phyloP scores from a whole-genome alignment of 1,284 basidiomycete species.

The Fistulinella cinereoalba region DNA sequence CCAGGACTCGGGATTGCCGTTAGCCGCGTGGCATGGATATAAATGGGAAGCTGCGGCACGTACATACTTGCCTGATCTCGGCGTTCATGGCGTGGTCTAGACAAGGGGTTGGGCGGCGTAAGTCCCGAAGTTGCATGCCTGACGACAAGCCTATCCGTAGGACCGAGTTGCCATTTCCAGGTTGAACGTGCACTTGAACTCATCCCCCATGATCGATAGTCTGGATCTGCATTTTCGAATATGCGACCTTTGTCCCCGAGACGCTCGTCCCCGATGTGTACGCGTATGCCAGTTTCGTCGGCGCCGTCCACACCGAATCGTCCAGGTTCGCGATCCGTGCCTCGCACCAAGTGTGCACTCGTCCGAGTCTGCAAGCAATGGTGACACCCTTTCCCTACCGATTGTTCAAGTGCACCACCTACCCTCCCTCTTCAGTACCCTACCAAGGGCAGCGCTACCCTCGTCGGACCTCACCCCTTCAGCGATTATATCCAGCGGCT shows the following conservation, averaged over 20 bases:
- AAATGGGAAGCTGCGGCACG: slow-evolving; percentile 12
- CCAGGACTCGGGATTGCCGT: no score
- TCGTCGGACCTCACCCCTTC: slow-evolving; percentile 14
- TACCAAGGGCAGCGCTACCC: slow-evolving; percentile 3
- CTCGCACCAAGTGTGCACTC: slow-evolving; percentile 33
- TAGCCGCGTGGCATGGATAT: no score
- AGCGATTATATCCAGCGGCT: slow-evolving; percentile 34
- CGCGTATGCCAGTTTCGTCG: slow-evolving; percentile 14
- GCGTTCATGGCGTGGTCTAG: no score
- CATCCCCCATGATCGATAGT: no score
- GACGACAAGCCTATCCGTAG: no score
- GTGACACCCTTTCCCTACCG: slow-evolving; percentile 32
- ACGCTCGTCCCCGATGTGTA: slow-evolving; percentile 29
- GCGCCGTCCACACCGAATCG: slow-evolving; percentile 5
- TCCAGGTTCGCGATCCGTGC: slow-evolving; percentile 12
- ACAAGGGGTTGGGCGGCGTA: no score
- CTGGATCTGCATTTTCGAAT: slow-evolving; percentile 34
- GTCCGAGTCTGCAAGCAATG: slow-evolving; percentile 41
- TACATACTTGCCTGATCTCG: no score
- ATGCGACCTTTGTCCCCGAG: slow-evolving; percentile 31
- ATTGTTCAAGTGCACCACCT: slow-evolving; percentile 26
- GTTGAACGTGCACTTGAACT: no score
- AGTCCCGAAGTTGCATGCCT: no score
- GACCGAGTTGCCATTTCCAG: no score
- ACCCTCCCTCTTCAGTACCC: slow-evolving; percentile 21